Base-by-base conservation (phyloP, 169 alveolate genomes). In the Cryptosporidium ryanae region DNA sequence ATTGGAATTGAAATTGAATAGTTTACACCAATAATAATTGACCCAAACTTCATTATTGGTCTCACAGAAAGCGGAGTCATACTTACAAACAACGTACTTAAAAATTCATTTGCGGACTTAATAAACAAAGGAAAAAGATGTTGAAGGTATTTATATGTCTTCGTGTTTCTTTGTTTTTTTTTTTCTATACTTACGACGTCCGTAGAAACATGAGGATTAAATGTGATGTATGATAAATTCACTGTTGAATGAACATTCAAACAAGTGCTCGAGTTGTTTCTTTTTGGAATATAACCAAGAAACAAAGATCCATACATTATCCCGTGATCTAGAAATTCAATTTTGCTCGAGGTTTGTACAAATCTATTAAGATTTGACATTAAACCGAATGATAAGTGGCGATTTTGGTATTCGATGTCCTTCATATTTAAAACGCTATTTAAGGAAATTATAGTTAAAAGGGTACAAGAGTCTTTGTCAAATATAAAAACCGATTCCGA, bases 171-270 rank as follows among this genome's bases (percentile, higher is more conserved):
- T 43, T 76, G 87, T n/a, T 34, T 55, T 46, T 76, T 34, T n/a
- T 76, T 76, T n/a, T 76, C 87, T 32, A 76, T 76, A 59, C 71
- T 76, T 5, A 59, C 46, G 10, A 76, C 44, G 25, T 76, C 87
- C 43, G 87, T 52, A 34, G 87, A 76, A 17, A 61, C 87, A 34
- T 76, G 87, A 10, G 87, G 87, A 59, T 76, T 76, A 59, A 76
- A 44, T 59, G 49, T 50, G 48, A 76, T 55, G 34, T 46, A 76
- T 32, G 87, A 59, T 21, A 76, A 13, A 2, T 55, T 59, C 64
- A 76, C 13, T 0, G 31, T 21, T 21, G 63, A 52, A n/a, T 17
- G 13, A 52, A 52, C 63, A 21, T 52, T 52, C 12, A 52, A 52
- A 52, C 63, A 52, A 52, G 31, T 52, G 5, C 13, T 52, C 13